Evolutionary conservation across 495 filamentous ascomycete genomes (phyloP).

Genomic region (Evansstolkia leycettana): DNA sequence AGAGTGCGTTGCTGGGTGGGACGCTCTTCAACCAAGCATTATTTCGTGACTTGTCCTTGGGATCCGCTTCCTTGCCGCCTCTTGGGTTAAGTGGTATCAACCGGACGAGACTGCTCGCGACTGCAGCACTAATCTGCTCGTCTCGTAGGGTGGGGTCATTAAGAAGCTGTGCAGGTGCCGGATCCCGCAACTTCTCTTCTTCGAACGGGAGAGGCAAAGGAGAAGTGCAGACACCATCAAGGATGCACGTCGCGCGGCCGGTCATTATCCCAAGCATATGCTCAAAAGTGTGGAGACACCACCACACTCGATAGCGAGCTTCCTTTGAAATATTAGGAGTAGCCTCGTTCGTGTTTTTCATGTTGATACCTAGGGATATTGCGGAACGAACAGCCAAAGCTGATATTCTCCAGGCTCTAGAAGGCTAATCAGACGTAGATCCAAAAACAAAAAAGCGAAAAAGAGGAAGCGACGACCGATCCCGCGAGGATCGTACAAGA

Average conservation of each 20-base stretch:
- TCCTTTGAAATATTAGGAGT: conserved; percentile 46
- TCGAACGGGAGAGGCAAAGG: conserved; percentile 48
- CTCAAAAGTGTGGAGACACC: conserved; percentile 51
- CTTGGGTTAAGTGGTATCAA: conserved; percentile 26
- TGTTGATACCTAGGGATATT: conserved; percentile 49
- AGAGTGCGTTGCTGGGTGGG: conserved; percentile 27
- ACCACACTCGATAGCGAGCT: conserved; percentile 52
- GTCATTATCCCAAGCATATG: conserved; percentile 49
- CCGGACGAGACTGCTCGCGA: conserved; percentile 25
- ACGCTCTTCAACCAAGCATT: conserved; percentile 20
- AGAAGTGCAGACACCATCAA: conserved; percentile 44
- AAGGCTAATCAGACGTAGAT: conserved; percentile 1
- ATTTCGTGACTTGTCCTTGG: conserved; percentile 12
- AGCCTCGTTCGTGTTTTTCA: conserved; percentile 43
- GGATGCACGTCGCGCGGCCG: conserved; percentile 50
- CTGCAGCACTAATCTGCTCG: conserved; percentile 21
- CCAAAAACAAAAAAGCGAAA: neutral
- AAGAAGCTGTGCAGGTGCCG: conserved; percentile 18
- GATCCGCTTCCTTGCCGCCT: conserved; percentile 14
- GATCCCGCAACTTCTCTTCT: conserved; percentile 34
- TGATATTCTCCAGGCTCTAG: conserved; percentile 51
- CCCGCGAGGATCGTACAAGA: neutral
- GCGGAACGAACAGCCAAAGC: conserved; percentile 50
- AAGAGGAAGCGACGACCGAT: neutral
- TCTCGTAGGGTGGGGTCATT: conserved; percentile 21